These are phyloP conservation scores for Meira nashicola DNA, from an alignment of 1,284 basidiomycete species.

Conservation along the genomic window DNA sequence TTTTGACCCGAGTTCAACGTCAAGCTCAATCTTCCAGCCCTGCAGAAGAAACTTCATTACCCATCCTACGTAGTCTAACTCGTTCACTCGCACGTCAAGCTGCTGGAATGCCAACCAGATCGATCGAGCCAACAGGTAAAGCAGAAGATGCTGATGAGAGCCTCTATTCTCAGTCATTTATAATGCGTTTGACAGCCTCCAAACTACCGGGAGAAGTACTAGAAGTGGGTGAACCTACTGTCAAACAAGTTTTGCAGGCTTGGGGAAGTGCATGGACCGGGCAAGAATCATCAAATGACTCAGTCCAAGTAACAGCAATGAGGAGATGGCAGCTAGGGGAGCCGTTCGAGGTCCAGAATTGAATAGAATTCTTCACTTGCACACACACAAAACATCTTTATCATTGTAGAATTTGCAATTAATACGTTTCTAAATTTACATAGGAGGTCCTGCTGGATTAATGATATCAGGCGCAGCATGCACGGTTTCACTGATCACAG, in stretches of 20 bases:
- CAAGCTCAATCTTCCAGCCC: background rate
- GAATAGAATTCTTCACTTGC: too few relatives aligned
- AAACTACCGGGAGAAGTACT: conserved; percentile 50
- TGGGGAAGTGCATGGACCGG: conserved; percentile 1
- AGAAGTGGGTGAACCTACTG: conserved; percentile 1
- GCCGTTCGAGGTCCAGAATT: conserved; percentile 25
- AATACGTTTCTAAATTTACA: too few relatives aligned
- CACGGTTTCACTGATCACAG: too few relatives aligned
- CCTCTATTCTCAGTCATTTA: conserved; percentile 75
- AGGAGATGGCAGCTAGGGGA: conserved; percentile 54
- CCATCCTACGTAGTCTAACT: conserved; percentile 60
- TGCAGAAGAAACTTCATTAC: conserved; percentile 55
- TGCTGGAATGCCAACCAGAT: conserved; percentile 74
- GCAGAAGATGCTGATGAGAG: conserved; percentile 59
- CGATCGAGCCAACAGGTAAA: conserved; percentile 55
- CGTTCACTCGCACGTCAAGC: conserved; percentile 77
- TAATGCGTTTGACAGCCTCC: conserved; percentile 60
- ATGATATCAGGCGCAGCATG: too few relatives aligned
- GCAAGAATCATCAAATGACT: background rate
- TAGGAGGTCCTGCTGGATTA: too few relatives aligned
- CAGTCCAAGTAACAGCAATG: conserved; percentile 46
- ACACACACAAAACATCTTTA: too few relatives aligned
- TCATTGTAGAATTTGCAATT: too few relatives aligned
- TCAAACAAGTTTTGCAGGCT: background rate
- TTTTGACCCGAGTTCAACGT: conserved; percentile 24